These are phyloP conservation scores for Amanita thiersii DNA, from an alignment of 768 basidiomycete genomes.

Conservation along the genomic window DNA sequence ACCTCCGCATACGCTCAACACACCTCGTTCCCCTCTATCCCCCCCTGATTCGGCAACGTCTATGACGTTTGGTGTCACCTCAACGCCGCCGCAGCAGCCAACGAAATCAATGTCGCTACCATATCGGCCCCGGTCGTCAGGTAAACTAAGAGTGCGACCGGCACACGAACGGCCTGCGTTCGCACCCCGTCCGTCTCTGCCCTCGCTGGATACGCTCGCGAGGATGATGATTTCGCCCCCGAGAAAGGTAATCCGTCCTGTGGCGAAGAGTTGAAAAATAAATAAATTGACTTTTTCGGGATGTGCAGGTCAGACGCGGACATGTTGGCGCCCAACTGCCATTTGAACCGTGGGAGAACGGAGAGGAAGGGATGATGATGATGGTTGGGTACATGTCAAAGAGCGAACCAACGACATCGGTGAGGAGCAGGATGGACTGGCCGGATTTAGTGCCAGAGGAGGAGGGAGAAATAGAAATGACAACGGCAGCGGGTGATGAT, in stretches of 20 bases:
- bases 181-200: conserved; percentile 39
- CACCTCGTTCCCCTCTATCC: conserved; percentile 12
- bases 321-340: conserved; percentile 44
- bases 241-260: conserved; percentile 29
- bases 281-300: conserved; percentile 1
- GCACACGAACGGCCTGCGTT: conserved; percentile 43
- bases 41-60: conserved; percentile 9
- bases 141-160: conserved; percentile 19
- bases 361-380: conserved; percentile 14
- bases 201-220: conserved; percentile 40
- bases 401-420: conserved; percentile 2
- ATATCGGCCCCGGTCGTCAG: conserved; percentile 10
- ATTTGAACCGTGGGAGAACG: conserved; percentile 45
- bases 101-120: conserved; percentile 7
- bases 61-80: not conserved
- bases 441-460: not conserved
- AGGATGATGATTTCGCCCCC: conserved; percentile 38
- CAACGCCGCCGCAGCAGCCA: not conserved
- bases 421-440: not conserved
- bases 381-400: not conserved
- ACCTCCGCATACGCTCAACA: not conserved
- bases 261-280: not conserved
- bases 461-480: not conserved
- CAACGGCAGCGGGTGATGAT: not conserved
- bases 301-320: conserved; percentile 39